phyloP scores from a whole-genome alignment of 495 filamentous ascomycete species.

The Monascus purpureus region DNA sequence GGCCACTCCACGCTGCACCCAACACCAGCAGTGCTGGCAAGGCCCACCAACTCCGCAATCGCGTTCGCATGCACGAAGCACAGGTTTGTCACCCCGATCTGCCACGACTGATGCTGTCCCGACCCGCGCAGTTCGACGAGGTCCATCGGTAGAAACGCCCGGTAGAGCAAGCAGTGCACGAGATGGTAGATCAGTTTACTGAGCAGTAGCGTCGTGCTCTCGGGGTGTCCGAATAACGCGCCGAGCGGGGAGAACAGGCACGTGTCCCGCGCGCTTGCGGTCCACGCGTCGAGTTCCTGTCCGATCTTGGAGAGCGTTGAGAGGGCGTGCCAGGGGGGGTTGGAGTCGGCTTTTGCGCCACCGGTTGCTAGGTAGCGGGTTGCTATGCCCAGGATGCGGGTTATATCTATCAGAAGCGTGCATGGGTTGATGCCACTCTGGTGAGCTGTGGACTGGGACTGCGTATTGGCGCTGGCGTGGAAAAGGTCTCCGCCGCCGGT shows the following conservation, averaged over 20 bases:
- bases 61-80: constrained; percentile 82
- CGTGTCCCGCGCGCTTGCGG: constrained; percentile 64
- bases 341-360: constrained; percentile 75
- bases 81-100: constrained; percentile 74
- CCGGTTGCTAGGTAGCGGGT: constrained; percentile 73
- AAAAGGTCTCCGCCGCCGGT: constrained; percentile 63
- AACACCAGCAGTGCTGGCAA: constrained; percentile 50
- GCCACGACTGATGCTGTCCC: constrained; percentile 80
- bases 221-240: constrained; percentile 58
- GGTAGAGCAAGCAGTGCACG: constrained; percentile 71
- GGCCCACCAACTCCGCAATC: constrained; percentile 68
- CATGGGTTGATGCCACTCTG: constrained; percentile 55
- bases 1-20: constrained; percentile 66
- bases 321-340: constrained; percentile 77
- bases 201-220: constrained; percentile 63
- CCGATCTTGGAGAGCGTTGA: constrained; percentile 77
- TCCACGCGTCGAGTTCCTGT: constrained; percentile 74
- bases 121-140: constrained; percentile 61
- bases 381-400: constrained; percentile 65
- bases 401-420: constrained; percentile 69
- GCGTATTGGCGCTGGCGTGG: constrained; percentile 56
- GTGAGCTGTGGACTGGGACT: constrained; percentile 48
- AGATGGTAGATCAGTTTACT: constrained; percentile 77
- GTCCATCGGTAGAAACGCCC: constrained; percentile 74
- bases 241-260: constrained; percentile 64